These are phyloP conservation scores for Colletotrichum euphorbiae DNA, from an alignment of 2,329 filamentous ascomycete genomes.

Conservation along the genomic window DNA sequence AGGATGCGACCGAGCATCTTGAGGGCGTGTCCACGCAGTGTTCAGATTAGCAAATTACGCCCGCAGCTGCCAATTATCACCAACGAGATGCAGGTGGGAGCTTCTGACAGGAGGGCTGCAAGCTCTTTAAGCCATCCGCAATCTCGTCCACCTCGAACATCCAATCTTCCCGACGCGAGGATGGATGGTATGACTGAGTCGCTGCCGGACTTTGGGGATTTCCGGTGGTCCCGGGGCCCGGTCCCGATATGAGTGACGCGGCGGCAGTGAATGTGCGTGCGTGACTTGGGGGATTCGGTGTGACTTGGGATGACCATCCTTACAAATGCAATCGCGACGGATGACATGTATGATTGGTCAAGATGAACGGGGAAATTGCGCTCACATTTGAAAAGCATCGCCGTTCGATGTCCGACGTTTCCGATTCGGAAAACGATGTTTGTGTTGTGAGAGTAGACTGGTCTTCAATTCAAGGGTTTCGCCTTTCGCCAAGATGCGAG, in stretches of 20 bases:
- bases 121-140: constrained; percentile 9
- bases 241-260: background rate
- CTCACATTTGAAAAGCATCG: too few species aligned
- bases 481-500: too few species aligned
- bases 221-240: constrained; percentile 14
- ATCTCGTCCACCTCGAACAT: background rate
- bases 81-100: too few species aligned
- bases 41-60: background rate
- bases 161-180: constrained; percentile 1
- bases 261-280: background rate
- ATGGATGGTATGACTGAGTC: background rate
- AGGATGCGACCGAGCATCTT: constrained; percentile 52
- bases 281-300: too few species aligned
- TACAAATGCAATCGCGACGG: background rate
- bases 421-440: too few species aligned
- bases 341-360: background rate
- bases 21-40: background rate
- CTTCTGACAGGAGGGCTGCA: background rate
- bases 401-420: too few species aligned
- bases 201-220: constrained; percentile 27
- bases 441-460: too few species aligned
- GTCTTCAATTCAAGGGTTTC: too few species aligned
- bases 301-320: background rate
- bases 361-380: too few species aligned
- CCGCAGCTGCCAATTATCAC: too few species aligned